Conservation (phyloP, 495 filamentous ascomycete species). For the Penicillium tannophilum region DNA sequence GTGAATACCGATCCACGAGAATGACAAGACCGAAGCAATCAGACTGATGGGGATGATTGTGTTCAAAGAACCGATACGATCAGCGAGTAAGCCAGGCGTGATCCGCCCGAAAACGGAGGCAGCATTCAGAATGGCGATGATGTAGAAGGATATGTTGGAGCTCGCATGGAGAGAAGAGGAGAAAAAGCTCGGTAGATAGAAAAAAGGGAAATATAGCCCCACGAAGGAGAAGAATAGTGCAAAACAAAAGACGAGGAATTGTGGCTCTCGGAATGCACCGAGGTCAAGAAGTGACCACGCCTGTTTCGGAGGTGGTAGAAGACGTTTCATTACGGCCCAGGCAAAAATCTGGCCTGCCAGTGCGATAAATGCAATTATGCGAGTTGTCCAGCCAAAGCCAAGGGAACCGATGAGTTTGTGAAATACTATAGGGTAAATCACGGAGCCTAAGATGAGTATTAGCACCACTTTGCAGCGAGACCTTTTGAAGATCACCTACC, state of each 20-base stretch:
- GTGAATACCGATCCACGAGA: conserved; percentile 39
- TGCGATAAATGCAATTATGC: conserved; percentile 55
- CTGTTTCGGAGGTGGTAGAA: conserved; percentile 21
- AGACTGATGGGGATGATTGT: conserved; percentile 34
- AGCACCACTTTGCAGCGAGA: background rate
- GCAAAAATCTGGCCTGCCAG: conserved; percentile 45
- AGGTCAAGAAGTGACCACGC: conserved; percentile 30
- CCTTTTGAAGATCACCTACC: conserved; percentile 18
- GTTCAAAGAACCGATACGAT: conserved; percentile 39
- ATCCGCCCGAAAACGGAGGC: conserved; percentile 49
- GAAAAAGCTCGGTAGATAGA: conserved; percentile 41
- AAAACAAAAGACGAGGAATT: conserved; percentile 34
- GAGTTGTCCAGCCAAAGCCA: conserved; percentile 57
- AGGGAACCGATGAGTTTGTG: conserved; percentile 47
- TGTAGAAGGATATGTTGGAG: conserved; percentile 41
- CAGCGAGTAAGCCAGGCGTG: conserved; percentile 42
- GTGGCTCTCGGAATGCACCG: conserved; percentile 36
- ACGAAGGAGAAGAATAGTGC: conserved; percentile 37
- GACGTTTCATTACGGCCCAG: conserved; percentile 34
- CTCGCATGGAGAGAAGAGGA: conserved; percentile 16
- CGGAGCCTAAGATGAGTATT: conserved; percentile 37
- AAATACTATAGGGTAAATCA: conserved; percentile 58
- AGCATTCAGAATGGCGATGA: conserved; percentile 50
- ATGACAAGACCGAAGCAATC: conserved; percentile 32
- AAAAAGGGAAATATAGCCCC: conserved; percentile 46